Evolutionary conservation across 768 basidiomycete genomes (phyloP), one percentile per base, ranked within the genome.

Genomic region (Macrolepiota dolichaula): DNA sequence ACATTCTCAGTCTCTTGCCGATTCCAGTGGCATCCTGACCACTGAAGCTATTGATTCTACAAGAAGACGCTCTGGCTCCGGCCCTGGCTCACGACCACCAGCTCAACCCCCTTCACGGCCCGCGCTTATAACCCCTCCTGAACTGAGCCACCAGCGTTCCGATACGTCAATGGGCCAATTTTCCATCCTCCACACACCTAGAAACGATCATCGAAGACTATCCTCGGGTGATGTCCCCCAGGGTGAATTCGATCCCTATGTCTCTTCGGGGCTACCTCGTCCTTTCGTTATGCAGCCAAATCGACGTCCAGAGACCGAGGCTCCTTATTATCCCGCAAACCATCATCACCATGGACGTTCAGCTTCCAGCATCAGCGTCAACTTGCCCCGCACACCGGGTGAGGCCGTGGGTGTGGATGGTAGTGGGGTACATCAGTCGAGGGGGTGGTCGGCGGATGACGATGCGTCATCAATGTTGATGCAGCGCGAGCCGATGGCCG

Each of bases 391-490:
- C 27, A 12, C 19, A 2, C 51, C 52, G 22, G 59, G 59, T 17
- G 59, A 60, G 19, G n/a, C 59, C 12, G n/a, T 36, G 7, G 51
- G 52, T 1, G 40, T n/a, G 3, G 15, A 42, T 7, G 40, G 40
- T 5, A n/a, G 15, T 42, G 40, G 15, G 9, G 4, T 0, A 25
- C 52, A 60, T 13, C 59, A 36, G 3, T 22, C 52, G 7, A 44
- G 59, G 13, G 59, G 59, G 6, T 60, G 59, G 59, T 60, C 59
- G 2, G 35, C 52, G 4, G 52, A 54, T 27, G 59, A 60, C n/a
- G 59, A 60, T 37, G 17, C 47, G 19, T 37, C 58, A 35, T 59
- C 58, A 19, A 44, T 46, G n/a, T 36, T 59, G 51, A 36, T 60
- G 11, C 11, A 49, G 15, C 59, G 50, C 5, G 17, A 38, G n/a